Base-by-base conservation (phyloP, 805 yeast species). In the Candida sithepensis region DNA sequence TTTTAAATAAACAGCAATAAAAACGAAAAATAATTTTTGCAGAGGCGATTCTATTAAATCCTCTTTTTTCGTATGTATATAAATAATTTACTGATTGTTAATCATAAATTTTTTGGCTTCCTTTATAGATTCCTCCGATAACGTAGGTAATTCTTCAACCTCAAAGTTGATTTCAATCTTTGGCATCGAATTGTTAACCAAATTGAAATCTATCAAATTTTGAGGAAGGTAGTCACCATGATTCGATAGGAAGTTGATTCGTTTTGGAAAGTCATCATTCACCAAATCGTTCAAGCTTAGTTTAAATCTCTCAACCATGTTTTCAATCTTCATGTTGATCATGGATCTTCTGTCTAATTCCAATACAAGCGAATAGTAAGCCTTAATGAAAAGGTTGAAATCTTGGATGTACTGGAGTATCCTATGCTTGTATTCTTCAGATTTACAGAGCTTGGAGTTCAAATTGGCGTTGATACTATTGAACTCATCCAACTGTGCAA, bases 191-290 rank as follows among this genome's bases (percentile, higher is more conserved):
- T 55, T 53, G 42, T 52, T 57, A 37, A 64, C 53, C 26, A 61
- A 23, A 18, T 45, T 48, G 7, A 53, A 46, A 41, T 57, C 63
- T 10, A 66, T 48, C 33, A 68, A 56, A 45, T 66, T 62, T 36
- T 58, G 62, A 1, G 91, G 91, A 13, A 84, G 64, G 52, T 63
- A 84, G 37, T 75, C 76, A 0, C 83, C 84, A 62, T 81, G 71
- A 4, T 65, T 59, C 2, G 59, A 53, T 40, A 80, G 52, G 52
- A 84, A 84, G 10, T 57, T 45, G 18, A 66, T 56, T 37, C 87
- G 66, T 12, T 63, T 58, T 1, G 57, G 59, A 33, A 62, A 58
- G 50, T 84, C 90, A 2, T 73, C 71, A 4, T 61, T 57, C 43
- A 72, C 69, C 3, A 79, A 54, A 3, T 58, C 45, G 14, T 66